Evolutionary conservation across 1,284 basidiomycete genomes (phyloP), one percentile per base, ranked within the genome.

Genomic region (Fomitopsis palustris): DNA sequence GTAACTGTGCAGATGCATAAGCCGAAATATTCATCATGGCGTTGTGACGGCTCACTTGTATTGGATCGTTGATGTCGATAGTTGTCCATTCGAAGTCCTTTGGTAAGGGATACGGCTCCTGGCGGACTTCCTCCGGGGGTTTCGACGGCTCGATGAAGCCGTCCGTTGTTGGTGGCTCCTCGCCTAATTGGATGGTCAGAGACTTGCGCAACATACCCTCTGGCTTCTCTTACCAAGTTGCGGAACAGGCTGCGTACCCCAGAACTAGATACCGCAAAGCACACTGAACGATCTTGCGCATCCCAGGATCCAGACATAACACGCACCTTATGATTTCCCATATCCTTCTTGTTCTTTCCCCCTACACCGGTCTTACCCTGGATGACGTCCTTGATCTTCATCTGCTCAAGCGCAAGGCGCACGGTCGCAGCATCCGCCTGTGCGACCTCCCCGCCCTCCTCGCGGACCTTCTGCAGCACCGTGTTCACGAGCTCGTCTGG

Each of bases 221-320:
- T 14, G 9, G 37, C 9, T 1, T 31, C 42, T 64, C 73, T 65
- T 67, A 87, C 90, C 91, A 61, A 85, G 76, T 70, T 97, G 94
- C 49, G 92, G 90, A 8, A 99, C 97, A 3, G 97, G 97, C 74
- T 98, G 95, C 4, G 95, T 97, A 45, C 81, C 86, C 95, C 95
- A 98, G 76, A 98, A 98, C 93, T 95, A n/a, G n/a, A n/a, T n/a
- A 68, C 16, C 45, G 38, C 47, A 51, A 58, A 47, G 57, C 54
- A 45, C 56, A 37, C 3, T 47, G 25, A 47, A 25, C 43, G 43
- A 14, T 4, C 25, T 16, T 43, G 19, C 3, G 16, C 6, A 16
- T n/a, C 14, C 17, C 25, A 47, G 6, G 14, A 29, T n/a, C 25
- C 10, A 29, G 58, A 29, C 17, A 9, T 12, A 14, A 19, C 9